phyloP scores from a whole-genome alignment of 768 basidiomycete species.

The Kwoniella bestiolae region DNA sequence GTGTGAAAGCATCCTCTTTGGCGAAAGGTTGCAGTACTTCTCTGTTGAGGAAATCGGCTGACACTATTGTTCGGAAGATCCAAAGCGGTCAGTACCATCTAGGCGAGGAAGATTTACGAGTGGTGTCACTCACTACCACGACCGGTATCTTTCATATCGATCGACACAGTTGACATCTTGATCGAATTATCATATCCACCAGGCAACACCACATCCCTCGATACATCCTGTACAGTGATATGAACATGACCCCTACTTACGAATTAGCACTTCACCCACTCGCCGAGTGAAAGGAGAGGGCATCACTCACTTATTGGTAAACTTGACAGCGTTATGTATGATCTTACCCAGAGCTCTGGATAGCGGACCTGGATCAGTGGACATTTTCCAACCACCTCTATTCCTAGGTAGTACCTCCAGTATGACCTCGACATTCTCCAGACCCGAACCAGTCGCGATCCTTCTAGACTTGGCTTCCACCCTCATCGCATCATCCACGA shows the following conservation, averaged over 20 bases:
- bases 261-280: neutral
- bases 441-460: slow-evolving; percentile 32
- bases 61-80: slow-evolving; percentile 42
- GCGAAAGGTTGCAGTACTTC: slow-evolving; percentile 45
- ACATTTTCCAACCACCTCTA: slow-evolving; percentile 47
- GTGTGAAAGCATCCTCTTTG: slow-evolving; percentile 48
- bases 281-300: neutral
- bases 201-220: slow-evolving; percentile 41
- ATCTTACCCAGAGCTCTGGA: slow-evolving; percentile 48
- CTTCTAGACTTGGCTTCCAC: slow-evolving; percentile 38
- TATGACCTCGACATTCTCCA: slow-evolving; percentile 51
- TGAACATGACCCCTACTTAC: slow-evolving; percentile 41
- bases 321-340: slow-evolving; percentile 51
- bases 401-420: slow-evolving; percentile 51
- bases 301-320: slow-evolving; percentile 33
- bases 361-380: slow-evolving; percentile 41
- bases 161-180: slow-evolving; percentile 41
- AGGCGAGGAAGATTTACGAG: neutral
- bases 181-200: slow-evolving; percentile 50
- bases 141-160: slow-evolving; percentile 53
- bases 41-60: slow-evolving; percentile 44
- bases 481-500: slow-evolving; percentile 39
- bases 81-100: neutral
- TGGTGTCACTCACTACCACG: slow-evolving; percentile 45
- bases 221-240: slow-evolving; percentile 51